Evolutionary conservation across 148 eudicot species (phyloP).

Genomic region (Pharnaceum exiguum): DNA sequence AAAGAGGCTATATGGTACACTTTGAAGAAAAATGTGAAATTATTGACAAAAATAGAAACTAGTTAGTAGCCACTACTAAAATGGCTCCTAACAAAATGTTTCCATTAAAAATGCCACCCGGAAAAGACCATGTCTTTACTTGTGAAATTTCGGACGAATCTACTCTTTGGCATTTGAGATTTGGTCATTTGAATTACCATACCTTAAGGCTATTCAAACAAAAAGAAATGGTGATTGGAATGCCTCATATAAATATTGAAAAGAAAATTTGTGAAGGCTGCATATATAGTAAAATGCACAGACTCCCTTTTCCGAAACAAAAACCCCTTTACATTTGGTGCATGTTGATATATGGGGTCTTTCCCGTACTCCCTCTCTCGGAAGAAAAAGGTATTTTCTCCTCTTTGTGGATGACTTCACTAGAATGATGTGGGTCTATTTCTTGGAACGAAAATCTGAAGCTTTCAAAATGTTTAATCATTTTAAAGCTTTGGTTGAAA

Average conservation of each 20-base stretch:
- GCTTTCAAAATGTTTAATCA: not conserved
- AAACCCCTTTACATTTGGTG: not conserved
- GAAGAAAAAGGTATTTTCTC: not conserved
- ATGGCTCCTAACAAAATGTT: not conserved
- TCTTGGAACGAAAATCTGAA: not conserved
- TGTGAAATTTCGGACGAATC: too few species aligned
- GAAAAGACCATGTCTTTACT: too few species aligned
- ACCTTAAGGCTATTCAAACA: not conserved
- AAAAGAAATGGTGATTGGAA: not conserved
- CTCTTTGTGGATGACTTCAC: not conserved
- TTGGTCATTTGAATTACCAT: not conserved
- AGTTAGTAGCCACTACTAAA: too few species aligned
- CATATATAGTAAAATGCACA: not conserved
- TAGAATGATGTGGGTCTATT: conserved; percentile 1
- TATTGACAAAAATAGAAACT: too few species aligned
- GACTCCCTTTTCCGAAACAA: not conserved
- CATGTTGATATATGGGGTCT: not conserved
- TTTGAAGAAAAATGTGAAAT: not conserved
- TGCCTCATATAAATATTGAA: not conserved
- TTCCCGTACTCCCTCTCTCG: not conserved
- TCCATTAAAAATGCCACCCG: not conserved
- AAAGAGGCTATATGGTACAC: not conserved
- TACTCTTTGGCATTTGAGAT: not conserved
- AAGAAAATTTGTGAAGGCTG: too few species aligned
- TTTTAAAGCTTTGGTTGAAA: too few species aligned